Evolutionary conservation across 352 stramenopile genomes (phyloP).

Genomic region (Phytopythium sindhum): DNA sequence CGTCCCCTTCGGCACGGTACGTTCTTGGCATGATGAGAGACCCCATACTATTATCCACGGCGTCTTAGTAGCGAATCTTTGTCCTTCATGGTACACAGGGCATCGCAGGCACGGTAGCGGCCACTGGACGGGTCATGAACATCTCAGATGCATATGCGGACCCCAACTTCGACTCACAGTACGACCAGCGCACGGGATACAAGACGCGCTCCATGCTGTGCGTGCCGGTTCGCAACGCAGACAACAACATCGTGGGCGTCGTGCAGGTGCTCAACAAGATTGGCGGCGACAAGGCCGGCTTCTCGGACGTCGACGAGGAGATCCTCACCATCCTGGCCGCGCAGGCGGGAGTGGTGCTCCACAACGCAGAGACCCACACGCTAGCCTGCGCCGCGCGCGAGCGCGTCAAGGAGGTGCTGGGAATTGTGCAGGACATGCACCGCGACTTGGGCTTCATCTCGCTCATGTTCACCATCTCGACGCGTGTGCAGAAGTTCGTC

Average conservation of each 20-base stretch:
- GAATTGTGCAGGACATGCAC: constrained; percentile 91
- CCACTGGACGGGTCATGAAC: constrained; percentile 80
- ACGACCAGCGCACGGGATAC: constrained; percentile 91
- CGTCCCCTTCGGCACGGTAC: constrained; percentile 75
- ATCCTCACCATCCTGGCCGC: constrained; percentile 82
- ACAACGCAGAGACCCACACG: constrained; percentile 80
- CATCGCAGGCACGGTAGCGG: constrained; percentile 85
- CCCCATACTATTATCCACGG: not conserved
- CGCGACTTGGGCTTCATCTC: constrained; percentile 87
- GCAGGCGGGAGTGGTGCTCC: constrained; percentile 81
- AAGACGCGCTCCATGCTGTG: constrained; percentile 91
- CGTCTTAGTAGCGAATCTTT: not conserved
- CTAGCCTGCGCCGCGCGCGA: constrained; percentile 48
- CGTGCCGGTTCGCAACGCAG: constrained; percentile 78
- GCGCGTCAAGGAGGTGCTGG: constrained; percentile 76
- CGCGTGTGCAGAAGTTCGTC: constrained; percentile 81
- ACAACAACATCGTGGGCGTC: constrained; percentile 83
- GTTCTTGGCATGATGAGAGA: not conserved
- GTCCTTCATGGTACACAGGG: constrained; percentile 33
- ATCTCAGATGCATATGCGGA: constrained; percentile 93
- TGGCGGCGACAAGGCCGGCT: constrained; percentile 59
- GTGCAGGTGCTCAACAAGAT: constrained; percentile 90
- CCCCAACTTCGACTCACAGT: constrained; percentile 89
- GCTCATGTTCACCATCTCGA: constrained; percentile 91
- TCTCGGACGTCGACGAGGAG: constrained; percentile 87